Evolutionary conservation across 2,329 filamentous ascomycete species (phyloP).

Genomic region (Epichloe typhina): DNA sequence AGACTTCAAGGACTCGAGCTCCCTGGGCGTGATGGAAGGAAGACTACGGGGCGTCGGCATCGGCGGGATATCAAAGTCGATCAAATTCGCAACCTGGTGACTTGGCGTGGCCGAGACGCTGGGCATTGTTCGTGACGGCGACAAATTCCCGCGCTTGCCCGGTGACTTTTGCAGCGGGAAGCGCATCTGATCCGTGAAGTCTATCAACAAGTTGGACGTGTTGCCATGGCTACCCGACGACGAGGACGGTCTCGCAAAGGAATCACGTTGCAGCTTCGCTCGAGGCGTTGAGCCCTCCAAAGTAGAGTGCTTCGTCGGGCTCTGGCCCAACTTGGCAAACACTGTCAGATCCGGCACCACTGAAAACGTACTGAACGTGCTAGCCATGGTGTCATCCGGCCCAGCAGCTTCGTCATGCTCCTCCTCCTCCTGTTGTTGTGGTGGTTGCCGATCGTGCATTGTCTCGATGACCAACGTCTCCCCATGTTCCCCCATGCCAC

Average conservation of each 20-base stretch:
- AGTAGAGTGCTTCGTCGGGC: slow-evolving; percentile 39
- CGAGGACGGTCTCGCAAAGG: slow-evolving; percentile 19
- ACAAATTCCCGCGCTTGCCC: slow-evolving; percentile 19
- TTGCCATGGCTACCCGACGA: slow-evolving; percentile 34
- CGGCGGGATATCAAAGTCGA: slow-evolving; percentile 76
- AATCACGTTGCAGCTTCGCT: slow-evolving; percentile 16
- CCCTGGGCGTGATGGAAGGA: slow-evolving; percentile 79
- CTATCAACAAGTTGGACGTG: slow-evolving; percentile 68
- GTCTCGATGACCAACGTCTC: slow-evolving; percentile 13
- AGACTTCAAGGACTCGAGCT: slow-evolving; percentile 87
- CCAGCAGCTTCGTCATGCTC: slow-evolving; percentile 31
- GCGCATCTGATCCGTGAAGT: slow-evolving; percentile 68
- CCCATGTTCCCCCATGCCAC: slow-evolving; percentile 17
- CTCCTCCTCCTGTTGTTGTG: background rate
- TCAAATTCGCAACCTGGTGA: slow-evolving; percentile 51
- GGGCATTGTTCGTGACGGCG: slow-evolving; percentile 19
- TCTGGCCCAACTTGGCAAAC: slow-evolving; percentile 61
- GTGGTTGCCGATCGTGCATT: slow-evolving; percentile 15
- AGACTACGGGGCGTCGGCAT: slow-evolving; percentile 84
- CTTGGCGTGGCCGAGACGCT: slow-evolving; percentile 31
- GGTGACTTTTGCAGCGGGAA: slow-evolving; percentile 35
- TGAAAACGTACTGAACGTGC: slow-evolving; percentile 80
- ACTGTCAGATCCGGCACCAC: slow-evolving; percentile 78
- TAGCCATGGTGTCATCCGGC: slow-evolving; percentile 61
- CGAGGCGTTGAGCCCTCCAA: slow-evolving; percentile 27